Percentiles rank a stretch among this genome's conserved stretches.
Evolutionary conservation across 345 rosid genomes (phyloP).

Genomic region (Pugionium cornutum): DNA sequence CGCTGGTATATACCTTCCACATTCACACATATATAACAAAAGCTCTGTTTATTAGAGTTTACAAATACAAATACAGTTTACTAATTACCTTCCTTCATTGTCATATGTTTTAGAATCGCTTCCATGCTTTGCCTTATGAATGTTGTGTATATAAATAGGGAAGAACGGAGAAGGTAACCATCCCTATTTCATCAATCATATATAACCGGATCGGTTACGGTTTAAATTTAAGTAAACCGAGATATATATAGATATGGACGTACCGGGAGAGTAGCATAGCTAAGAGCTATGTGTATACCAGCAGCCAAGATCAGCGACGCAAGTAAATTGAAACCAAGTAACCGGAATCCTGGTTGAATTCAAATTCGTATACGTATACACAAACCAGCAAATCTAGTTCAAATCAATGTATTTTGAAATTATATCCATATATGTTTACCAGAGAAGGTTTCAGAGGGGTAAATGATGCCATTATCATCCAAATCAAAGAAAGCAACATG

Average conservation of each 20-base stretch:
- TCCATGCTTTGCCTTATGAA: conserved; percentile 77
- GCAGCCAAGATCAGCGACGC: conserved; percentile 51
- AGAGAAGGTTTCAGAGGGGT: conserved; percentile 79
- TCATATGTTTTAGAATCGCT: conserved; percentile 69
- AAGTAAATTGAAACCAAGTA: conserved; percentile 66
- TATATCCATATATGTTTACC: conserved; percentile 36
- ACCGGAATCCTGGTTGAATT: conserved; percentile 50
- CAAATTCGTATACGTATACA: background rate
- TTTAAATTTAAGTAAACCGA: background rate
- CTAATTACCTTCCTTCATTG: conserved; percentile 67
- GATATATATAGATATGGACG: conserved; percentile 3
- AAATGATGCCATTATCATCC: conserved; percentile 69
- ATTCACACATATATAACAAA: background rate
- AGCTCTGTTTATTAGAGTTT: background rate
- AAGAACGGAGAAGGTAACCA: conserved; percentile 80
- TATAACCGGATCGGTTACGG: background rate
- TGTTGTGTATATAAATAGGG: conserved; percentile 70
- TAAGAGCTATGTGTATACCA: conserved; percentile 51
- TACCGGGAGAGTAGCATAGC: conserved; percentile 73
- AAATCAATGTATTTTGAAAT: no score
- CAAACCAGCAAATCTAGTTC: no score
- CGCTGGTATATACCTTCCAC: conserved; percentile 56
- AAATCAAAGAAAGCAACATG: conserved; percentile 80
- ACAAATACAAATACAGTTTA: background rate
- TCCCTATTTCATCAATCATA: conserved; percentile 42